Base-by-base conservation (phyloP, 495 filamentous ascomycete species). In the Podospora pseudoanserina region DNA sequence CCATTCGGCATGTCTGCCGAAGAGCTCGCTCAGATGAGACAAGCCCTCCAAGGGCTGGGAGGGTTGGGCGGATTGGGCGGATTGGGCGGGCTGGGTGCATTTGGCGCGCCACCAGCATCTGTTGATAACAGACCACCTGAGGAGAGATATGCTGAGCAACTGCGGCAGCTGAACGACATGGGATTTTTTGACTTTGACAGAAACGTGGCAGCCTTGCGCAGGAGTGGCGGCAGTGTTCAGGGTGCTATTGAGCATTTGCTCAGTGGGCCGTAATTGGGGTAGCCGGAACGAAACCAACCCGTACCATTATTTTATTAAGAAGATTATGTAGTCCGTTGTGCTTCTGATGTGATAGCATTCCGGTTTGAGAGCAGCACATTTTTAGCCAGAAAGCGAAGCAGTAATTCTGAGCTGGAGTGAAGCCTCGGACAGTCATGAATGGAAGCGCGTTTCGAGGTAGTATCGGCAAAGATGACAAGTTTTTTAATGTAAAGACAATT, bases 81-180 rank as follows among this genome's bases (percentile, higher is more conserved):
- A 39, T 11, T 49, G 13, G 39, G 39, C 13, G 39, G 39, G 13
- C 9, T 49, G 39, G 72, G 67, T 19, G 71, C 70, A 16, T 44
- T 58, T 68, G 13, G 57, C 7, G 76, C 81, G 19, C 75, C 88
- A 4, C 77, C 85, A 18, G 80, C 85, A 5, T 88, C 91, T 6
- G 74, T 82, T 5, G 96, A 98, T 77, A 94, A 84, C 74, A 85
- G 94, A 68, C 93, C 95, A 19, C 95, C 94, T 0, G 96, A 98
- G 83, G 96, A 97, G 75, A 83, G 91, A 70, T 99, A 96, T 70
- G 93, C 90, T 6, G 88, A 91, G 16, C 96, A 99, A 75, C 81
- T 99, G 60, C 84, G 92, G 60, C 94, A 97, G 76, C 80, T 99
- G 70, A 98, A 99, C 76, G 95, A 98, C 65, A 99, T 99, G 96